Evolutionary conservation across 2,329 filamentous ascomycete genomes (phyloP).

Genomic region (Fulvia fulva): DNA sequence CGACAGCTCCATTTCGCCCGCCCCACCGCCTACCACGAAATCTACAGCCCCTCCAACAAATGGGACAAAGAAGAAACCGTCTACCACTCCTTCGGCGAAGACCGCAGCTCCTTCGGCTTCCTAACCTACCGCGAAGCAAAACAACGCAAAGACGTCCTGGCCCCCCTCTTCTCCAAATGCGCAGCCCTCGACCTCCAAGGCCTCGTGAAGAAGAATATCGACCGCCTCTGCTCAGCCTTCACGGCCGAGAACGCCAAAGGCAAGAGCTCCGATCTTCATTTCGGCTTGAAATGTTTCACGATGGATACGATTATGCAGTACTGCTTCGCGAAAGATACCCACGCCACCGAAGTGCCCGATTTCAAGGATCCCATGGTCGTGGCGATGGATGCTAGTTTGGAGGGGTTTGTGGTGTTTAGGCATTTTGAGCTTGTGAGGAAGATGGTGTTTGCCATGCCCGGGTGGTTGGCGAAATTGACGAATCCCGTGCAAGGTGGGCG

Average conservation of each 20-base stretch:
- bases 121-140: conserved; percentile 39
- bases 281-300: conserved; percentile 36
- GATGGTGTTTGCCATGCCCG: conserved; percentile 37
- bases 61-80: conserved; percentile 42
- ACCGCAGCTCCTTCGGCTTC: conserved; percentile 43
- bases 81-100: conserved; percentile 41
- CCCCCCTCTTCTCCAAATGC: conserved; percentile 40
- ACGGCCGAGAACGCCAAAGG: conserved; percentile 3
- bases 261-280: conserved; percentile 29
- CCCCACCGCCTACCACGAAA: conserved; percentile 42
- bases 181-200: conserved; percentile 36
- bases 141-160: conserved; percentile 40
- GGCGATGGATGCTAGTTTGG: conserved; percentile 39
- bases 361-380: conserved; percentile 42
- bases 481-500: conserved; percentile 37
- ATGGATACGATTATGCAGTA: conserved; percentile 40
- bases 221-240: conserved; percentile 9
- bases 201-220: conserved; percentile 36
- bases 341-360: conserved; percentile 37
- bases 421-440: conserved; percentile 38
- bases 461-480: conserved; percentile 34
- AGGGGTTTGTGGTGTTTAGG: conserved; percentile 38
- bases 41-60: conserved; percentile 40
- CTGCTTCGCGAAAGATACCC: conserved; percentile 40
- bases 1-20: conserved; percentile 41